Percentiles rank a stretch among this genome's conserved stretches.
Evolutionary conservation across 2,329 filamentous ascomycete genomes (phyloP).

Genomic region (Scopulariopsis brevicaulis): DNA sequence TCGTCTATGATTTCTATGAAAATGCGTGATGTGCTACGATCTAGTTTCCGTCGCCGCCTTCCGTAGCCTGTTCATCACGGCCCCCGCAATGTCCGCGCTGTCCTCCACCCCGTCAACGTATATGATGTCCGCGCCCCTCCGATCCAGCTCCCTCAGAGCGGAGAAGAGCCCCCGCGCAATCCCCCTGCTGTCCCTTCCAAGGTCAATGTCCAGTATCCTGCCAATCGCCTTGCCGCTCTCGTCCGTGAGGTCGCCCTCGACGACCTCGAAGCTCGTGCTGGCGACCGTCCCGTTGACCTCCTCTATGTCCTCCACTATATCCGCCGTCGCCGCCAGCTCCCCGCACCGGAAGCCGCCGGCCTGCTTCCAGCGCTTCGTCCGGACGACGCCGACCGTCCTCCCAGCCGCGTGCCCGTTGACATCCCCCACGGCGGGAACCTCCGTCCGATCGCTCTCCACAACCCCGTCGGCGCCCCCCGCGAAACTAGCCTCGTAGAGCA

Average conservation of each 20-base stretch:
- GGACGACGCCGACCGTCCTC: conserved; percentile 37
- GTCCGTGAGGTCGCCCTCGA: conserved; percentile 25
- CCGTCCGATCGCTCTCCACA: conserved; percentile 19
- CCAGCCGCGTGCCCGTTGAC: conserved; percentile 6
- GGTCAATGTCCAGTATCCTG: conserved; percentile 54
- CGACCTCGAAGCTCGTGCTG: conserved; percentile 24
- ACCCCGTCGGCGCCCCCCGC: conserved; percentile 21
- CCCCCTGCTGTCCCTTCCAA: conserved; percentile 58
- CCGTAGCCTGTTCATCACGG: conserved; percentile 72
- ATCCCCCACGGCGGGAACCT: conserved; percentile 10
- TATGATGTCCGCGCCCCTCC: conserved; percentile 67
- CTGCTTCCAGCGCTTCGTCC: conserved; percentile 40
- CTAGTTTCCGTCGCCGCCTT: conserved; percentile 60
- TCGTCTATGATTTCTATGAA: conserved; percentile 15
- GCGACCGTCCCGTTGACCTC: conserved; percentile 13
- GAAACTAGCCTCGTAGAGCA: conserved; percentile 60
- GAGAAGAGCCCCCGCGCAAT: conserved; percentile 86
- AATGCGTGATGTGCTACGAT: conserved; percentile 22
- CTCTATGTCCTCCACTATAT: conserved; percentile 11
- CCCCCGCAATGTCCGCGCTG: conserved; percentile 72
- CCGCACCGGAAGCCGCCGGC: conserved; percentile 25
- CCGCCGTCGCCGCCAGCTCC: conserved; percentile 10
- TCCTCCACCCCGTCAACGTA: conserved; percentile 82
- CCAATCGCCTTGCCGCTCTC: conserved; percentile 20
- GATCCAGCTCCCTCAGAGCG: conserved; percentile 74